These are phyloP conservation scores for Arthrinium puccinioides DNA, from an alignment of 2,329 filamentous ascomycete genomes.

Conservation along the genomic window DNA sequence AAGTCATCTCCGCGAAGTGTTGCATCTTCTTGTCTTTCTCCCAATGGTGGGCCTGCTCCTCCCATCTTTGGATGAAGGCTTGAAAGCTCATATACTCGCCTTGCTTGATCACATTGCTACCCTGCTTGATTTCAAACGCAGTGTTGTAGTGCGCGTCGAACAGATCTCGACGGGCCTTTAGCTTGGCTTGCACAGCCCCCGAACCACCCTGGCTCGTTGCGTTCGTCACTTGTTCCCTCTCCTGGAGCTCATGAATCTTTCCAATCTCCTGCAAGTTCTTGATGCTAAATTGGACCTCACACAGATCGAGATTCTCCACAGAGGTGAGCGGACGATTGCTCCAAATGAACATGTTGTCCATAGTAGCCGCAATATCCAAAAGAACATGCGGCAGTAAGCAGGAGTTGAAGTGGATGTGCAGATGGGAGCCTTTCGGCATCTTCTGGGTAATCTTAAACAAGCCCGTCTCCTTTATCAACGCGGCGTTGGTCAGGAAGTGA, in stretches of 20 bases:
- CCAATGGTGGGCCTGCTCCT: constrained; percentile 31
- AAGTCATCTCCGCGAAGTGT: constrained; percentile 22
- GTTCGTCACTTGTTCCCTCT: no score
- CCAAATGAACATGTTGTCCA: constrained; percentile 63
- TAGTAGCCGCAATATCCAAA: constrained; percentile 44
- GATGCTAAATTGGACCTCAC: constrained; percentile 58
- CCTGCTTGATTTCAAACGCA: not conserved
- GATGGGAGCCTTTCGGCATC: constrained; percentile 65
- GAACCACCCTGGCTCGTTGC: no score
- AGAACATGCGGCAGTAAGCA: constrained; percentile 56
- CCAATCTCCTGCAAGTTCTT: constrained; percentile 2
- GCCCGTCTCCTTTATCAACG: constrained; percentile 46
- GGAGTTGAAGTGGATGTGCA: constrained; percentile 76
- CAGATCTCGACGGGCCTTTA: not conserved
- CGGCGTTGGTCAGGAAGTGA: constrained; percentile 50
- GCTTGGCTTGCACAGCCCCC: not conserved
- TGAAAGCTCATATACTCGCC: constrained; percentile 1
- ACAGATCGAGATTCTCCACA: constrained; percentile 36
- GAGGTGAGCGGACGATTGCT: constrained; percentile 46
- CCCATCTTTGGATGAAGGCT: not conserved
- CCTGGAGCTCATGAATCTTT: no score
- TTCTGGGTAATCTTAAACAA: constrained; percentile 48
- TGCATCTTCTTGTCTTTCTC: constrained; percentile 21
- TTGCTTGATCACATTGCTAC: no score
- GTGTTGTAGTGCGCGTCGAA: not conserved